A percentile compares a stretch with the other conserved stretches of the same genome.
These are phyloP conservation scores for Geotrichum aggregatum DNA, from an alignment of 1,139 yeast genomes.

Conservation along the genomic window DNA sequence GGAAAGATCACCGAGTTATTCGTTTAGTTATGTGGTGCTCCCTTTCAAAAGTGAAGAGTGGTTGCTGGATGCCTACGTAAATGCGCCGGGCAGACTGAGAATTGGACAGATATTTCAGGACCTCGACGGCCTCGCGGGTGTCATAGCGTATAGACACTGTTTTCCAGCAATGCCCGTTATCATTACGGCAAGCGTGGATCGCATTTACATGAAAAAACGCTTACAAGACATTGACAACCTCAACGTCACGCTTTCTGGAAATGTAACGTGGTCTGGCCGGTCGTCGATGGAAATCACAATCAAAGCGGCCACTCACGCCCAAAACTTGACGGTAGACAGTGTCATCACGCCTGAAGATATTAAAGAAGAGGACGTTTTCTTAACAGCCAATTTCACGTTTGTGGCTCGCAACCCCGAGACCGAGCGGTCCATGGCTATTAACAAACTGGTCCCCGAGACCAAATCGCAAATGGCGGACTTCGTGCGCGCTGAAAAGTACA, in stretches of 20 bases:
- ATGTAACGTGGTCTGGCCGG: conserved; percentile 89
- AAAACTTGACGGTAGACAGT: conserved; percentile 35
- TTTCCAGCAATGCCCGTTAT: conserved; percentile 88
- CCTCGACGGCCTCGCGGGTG: conserved; percentile 82
- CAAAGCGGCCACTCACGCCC: conserved; percentile 69
- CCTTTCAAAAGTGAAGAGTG: conserved; percentile 83
- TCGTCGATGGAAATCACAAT: conserved; percentile 94
- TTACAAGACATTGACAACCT: conserved; percentile 71
- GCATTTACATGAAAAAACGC: conserved; percentile 82
- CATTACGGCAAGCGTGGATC: conserved; percentile 90
- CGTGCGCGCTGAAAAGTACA: conserved; percentile 83
- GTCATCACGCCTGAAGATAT: conserved; percentile 40
- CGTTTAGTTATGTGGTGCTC: conserved; percentile 65
- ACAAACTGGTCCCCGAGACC: conserved; percentile 67
- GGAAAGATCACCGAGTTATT: conserved; percentile 72
- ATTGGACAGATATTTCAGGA: conserved; percentile 92
- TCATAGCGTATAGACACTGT: conserved; percentile 81
- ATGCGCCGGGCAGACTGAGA: conserved; percentile 81
- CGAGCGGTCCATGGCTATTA: conserved; percentile 80
- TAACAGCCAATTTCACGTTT: conserved; percentile 88
- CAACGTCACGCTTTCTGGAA: conserved; percentile 82
- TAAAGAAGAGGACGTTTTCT: conserved; percentile 52
- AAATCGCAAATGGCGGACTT: conserved; percentile 78
- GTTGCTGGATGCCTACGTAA: conserved; percentile 81
- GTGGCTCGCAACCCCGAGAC: conserved; percentile 92